These are phyloP conservation scores for Phytopythium montanum DNA, from an alignment of 352 stramenopile species.

Conservation along the genomic window DNA sequence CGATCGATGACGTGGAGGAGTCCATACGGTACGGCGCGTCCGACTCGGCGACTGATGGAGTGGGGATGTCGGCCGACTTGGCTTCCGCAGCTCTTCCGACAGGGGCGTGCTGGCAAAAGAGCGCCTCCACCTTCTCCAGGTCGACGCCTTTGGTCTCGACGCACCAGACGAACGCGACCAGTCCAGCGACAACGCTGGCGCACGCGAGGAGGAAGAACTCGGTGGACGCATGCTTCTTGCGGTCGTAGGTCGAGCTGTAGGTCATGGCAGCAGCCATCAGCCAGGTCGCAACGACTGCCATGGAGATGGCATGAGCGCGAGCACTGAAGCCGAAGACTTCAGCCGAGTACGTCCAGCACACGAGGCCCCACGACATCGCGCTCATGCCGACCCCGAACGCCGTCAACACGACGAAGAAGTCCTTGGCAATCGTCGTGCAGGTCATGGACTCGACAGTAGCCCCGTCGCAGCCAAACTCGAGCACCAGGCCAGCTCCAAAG, in stretches of 20 bases:
- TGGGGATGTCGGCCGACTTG: constrained; percentile 1
- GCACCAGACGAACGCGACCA: constrained; percentile 3
- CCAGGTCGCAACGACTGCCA: constrained; percentile 37
- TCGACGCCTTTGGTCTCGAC: constrained; percentile 44
- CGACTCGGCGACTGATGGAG: constrained; percentile 1
- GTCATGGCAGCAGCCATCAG: constrained; percentile 27
- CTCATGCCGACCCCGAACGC: constrained; percentile 51
- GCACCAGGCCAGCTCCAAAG: constrained; percentile 28
- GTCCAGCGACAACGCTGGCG: background rate
- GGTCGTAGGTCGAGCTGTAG: background rate
- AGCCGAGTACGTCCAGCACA: constrained; percentile 56
- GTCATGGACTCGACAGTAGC: constrained; percentile 12
- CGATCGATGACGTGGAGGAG: background rate
- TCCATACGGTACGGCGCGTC: constrained; percentile 3
- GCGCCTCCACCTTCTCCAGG: constrained; percentile 37
- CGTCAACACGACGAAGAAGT: constrained; percentile 32
- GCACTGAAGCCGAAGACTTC: constrained; percentile 57
- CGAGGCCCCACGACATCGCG: constrained; percentile 47
- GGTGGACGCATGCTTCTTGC: background rate
- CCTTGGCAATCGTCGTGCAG: constrained; percentile 17
- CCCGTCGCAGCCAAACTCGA: constrained; percentile 34
- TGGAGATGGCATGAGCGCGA: constrained; percentile 35
- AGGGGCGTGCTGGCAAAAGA: constrained; percentile 47
- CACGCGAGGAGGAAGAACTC: constrained; percentile 3
- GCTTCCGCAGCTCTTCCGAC: background rate